Evolutionary conservation across 225 moss, liverwort and hornwort genomes (phyloP).

Genomic region (Anthoceros angustus): DNA sequence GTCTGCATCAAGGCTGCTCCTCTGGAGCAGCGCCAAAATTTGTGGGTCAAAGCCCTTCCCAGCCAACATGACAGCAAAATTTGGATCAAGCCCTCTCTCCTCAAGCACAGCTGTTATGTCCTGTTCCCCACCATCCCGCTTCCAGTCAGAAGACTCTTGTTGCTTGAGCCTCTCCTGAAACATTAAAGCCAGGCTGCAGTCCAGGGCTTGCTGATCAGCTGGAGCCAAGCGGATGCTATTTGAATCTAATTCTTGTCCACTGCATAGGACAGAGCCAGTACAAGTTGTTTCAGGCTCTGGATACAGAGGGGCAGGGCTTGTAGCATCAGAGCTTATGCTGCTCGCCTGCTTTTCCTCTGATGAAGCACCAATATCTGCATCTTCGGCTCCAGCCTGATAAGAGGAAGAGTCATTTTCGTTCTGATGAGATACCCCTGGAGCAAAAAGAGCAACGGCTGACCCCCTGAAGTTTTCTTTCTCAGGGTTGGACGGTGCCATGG

Average conservation of each 20-base stretch:
- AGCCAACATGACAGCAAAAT: slow-evolving; percentile 93
- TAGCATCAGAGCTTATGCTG: not conserved
- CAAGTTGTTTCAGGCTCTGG: not conserved
- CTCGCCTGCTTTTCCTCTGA: not conserved
- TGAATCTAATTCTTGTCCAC: slow-evolving; percentile 34
- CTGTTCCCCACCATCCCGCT: slow-evolving; percentile 67
- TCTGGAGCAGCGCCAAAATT: slow-evolving; percentile 77
- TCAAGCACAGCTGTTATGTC: slow-evolving; percentile 83
- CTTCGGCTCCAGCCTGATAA: not conserved
- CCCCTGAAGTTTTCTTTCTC: not conserved
- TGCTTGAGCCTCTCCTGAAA: slow-evolving; percentile 86
- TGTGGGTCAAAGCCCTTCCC: slow-evolving; percentile 96
- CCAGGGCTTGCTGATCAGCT: slow-evolving; percentile 59
- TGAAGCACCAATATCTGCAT: not conserved
- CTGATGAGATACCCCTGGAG: slow-evolving; percentile 1
- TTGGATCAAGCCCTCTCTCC: slow-evolving; percentile 92
- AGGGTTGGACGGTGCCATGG: not conserved
- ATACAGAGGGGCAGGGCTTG: not conserved
- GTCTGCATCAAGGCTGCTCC: slow-evolving; percentile 95
- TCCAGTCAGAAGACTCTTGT: slow-evolving; percentile 33
- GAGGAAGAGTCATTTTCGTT: not conserved
- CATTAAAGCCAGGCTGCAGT: slow-evolving; percentile 62
- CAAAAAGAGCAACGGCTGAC: not conserved
- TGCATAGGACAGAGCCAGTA: slow-evolving; percentile 11
- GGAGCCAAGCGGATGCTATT: slow-evolving; percentile 46